A percentile compares a stretch with the other conserved stretches of the same genome.
Conservation (phyloP, 2,329 filamentous ascomycete species). For the Ophiosphaerella herpotricha region DNA sequence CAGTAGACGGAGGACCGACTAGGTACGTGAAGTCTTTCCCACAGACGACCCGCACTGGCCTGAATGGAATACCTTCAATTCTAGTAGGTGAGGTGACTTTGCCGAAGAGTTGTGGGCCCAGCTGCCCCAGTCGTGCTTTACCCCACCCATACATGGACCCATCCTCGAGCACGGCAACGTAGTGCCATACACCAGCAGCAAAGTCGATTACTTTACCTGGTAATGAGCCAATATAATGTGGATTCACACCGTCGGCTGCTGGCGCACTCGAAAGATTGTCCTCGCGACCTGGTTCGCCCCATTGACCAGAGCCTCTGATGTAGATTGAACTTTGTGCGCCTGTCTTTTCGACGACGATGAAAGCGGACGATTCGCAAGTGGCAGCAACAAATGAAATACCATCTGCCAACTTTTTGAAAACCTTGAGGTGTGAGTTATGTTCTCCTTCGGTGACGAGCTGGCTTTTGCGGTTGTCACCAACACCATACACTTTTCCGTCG, state of each 20-base stretch:
- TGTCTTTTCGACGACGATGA: constrained; percentile 5
- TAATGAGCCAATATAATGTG: neutral
- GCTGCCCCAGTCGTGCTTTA: constrained; percentile 80
- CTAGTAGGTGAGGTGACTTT: constrained; percentile 35
- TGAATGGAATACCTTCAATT: constrained; percentile 59
- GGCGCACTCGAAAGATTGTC: constrained; percentile 2
- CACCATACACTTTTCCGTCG: constrained; percentile 64
- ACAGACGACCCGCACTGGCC: constrained; percentile 70
- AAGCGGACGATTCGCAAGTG: constrained; percentile 35
- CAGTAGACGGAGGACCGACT: constrained; percentile 58
- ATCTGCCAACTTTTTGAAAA: constrained; percentile 7
- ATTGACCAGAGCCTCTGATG: constrained; percentile 24
- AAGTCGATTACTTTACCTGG: constrained; percentile 60
- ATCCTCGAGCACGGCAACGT: constrained; percentile 71
- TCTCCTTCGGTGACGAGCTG: constrained; percentile 44
- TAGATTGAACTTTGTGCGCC: constrained; percentile 2
- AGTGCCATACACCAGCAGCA: constrained; percentile 77
- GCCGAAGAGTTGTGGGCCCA: constrained; percentile 61
- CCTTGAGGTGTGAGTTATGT: neutral
- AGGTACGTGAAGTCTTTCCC: constrained; percentile 86
- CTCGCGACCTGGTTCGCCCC: constrained; percentile 31
- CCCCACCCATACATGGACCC: constrained; percentile 90
- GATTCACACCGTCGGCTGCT: neutral
- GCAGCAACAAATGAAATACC: constrained; percentile 20
- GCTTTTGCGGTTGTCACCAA: constrained; percentile 63